These are phyloP conservation scores for Aspergillus calidoustus DNA, from an alignment of 2,329 filamentous ascomycete species.

Conservation along the genomic window DNA sequence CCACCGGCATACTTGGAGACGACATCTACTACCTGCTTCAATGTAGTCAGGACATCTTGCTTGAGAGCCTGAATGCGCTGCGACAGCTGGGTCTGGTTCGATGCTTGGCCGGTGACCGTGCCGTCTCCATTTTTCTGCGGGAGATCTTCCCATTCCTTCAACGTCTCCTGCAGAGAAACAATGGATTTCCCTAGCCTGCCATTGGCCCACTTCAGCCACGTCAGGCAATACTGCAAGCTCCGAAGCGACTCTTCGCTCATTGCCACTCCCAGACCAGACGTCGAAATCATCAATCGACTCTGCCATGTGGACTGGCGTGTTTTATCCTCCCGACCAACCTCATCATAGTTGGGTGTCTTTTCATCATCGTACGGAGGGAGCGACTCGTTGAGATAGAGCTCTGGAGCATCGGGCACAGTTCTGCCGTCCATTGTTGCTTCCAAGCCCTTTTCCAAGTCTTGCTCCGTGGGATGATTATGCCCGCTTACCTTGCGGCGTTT, in stretches of 20 bases:
- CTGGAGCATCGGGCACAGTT: slow-evolving; percentile 60
- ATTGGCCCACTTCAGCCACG: slow-evolving; percentile 80
- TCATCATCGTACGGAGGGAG: slow-evolving; percentile 84
- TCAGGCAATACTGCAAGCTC: slow-evolving; percentile 82
- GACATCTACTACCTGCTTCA: slow-evolving; percentile 80
- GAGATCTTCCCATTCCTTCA: slow-evolving; percentile 79
- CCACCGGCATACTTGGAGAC: slow-evolving; percentile 92
- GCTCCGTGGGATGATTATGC: slow-evolving; percentile 38
- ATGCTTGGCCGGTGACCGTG: slow-evolving; percentile 25
- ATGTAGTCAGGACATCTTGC: slow-evolving; percentile 73
- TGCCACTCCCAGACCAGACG: slow-evolving; percentile 85
- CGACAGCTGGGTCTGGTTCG: slow-evolving; percentile 30
- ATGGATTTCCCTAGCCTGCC: slow-evolving; percentile 78
- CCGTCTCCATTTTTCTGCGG: slow-evolving; percentile 34
- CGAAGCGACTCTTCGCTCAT: slow-evolving; percentile 87
- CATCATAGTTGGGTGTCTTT: slow-evolving; percentile 75
- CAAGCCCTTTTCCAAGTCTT: slow-evolving; percentile 55
- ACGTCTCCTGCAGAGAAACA: slow-evolving; percentile 70
- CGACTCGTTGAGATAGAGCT: slow-evolving; percentile 71
- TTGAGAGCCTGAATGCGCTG: slow-evolving; percentile 70
- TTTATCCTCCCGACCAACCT: slow-evolving; percentile 49
- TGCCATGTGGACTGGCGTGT: slow-evolving; percentile 65
- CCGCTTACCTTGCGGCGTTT: slow-evolving; percentile 52
- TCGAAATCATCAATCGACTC: slow-evolving; percentile 83
- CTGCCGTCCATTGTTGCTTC: slow-evolving; percentile 24